Evolutionary conservation across 2,329 filamentous ascomycete genomes (phyloP).

Genomic region (Sclerotinia spermophila): DNA sequence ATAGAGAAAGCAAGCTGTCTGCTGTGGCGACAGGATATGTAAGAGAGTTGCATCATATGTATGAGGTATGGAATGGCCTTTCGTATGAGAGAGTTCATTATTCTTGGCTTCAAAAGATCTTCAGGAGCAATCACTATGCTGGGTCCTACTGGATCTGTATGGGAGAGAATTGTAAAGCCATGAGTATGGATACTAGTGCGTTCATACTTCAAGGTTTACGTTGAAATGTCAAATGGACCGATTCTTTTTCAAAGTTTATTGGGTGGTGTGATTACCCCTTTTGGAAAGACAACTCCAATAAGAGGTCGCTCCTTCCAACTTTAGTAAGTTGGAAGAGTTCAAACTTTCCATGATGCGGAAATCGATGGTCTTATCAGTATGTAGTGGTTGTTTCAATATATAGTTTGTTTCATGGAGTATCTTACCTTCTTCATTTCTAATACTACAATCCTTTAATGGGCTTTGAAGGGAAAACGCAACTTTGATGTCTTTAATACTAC

Average conservation of each 20-base stretch:
- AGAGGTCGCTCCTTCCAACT: conserved; percentile 1
- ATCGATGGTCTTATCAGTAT: background rate
- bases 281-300: conserved; percentile 4
- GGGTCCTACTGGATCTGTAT: background rate
- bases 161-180: background rate
- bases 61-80: background rate
- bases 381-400: background rate
- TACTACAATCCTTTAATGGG: background rate
- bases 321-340: background rate
- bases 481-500: background rate
- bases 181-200: background rate
- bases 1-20: background rate
- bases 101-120: background rate
- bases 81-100: no score
- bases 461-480: background rate
- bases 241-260: background rate
- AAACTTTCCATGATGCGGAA: background rate
- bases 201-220: background rate
- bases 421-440: background rate
- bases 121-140: background rate
- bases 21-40: background rate
- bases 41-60: background rate
- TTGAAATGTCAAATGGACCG: background rate
- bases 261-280: background rate
- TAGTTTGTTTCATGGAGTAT: background rate